These are phyloP conservation scores for Xylaria scruposa DNA, from an alignment of 495 filamentous ascomycete genomes.

Conservation along the genomic window DNA sequence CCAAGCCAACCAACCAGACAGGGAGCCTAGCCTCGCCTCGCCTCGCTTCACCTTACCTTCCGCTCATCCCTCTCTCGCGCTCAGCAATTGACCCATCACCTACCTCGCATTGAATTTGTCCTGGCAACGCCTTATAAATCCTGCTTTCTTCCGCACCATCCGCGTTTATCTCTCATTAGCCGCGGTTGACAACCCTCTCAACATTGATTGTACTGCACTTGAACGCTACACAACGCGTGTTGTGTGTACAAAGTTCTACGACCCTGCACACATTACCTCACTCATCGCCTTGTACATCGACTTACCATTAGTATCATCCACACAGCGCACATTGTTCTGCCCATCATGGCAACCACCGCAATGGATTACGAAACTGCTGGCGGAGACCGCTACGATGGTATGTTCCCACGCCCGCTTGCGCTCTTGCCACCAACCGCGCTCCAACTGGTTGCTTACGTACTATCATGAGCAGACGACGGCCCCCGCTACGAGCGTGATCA, in stretches of 20 bases:
- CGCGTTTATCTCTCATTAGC: background rate
- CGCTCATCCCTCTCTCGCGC: background rate
- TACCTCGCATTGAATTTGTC: background rate
- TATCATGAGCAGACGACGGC: constrained; percentile 64
- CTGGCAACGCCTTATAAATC: background rate
- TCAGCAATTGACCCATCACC: background rate
- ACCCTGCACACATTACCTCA: background rate
- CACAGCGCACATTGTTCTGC: constrained; percentile 20
- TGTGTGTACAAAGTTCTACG: background rate
- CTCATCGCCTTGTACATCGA: constrained; percentile 13
- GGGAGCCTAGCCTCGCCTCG: background rate
- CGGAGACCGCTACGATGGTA: constrained; percentile 83
- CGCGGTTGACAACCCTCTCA: constrained; percentile 2
- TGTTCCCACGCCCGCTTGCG: constrained; percentile 39
- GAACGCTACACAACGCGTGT: constrained; percentile 1
- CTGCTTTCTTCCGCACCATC: background rate
- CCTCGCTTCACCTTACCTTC: constrained; percentile 4
- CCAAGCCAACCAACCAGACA: background rate
- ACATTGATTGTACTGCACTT: background rate
- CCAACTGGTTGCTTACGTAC: constrained; percentile 26
- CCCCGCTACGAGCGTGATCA: constrained; percentile 80
- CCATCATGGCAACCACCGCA: constrained; percentile 59
- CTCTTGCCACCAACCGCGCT: background rate
- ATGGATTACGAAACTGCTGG: constrained; percentile 90
- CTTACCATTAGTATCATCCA: constrained; percentile 31